phyloP scores from a whole-genome alignment of 2,329 filamentous ascomycete species.

The Fonsecaea multimorphosa region DNA sequence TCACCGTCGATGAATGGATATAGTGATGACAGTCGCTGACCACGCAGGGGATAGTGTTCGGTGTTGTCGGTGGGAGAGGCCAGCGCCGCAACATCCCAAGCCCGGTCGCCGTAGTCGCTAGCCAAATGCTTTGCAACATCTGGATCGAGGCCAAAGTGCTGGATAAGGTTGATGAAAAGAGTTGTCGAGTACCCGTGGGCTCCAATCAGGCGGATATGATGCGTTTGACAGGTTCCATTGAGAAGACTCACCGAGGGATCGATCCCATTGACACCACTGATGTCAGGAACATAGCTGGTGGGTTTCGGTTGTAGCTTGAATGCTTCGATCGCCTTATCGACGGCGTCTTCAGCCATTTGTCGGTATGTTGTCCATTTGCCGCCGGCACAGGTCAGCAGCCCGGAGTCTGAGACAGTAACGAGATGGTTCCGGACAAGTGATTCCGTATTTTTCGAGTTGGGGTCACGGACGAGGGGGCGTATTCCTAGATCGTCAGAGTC shows the following conservation, averaged over 20 bases:
- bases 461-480: constrained; percentile 82
- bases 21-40: constrained; percentile 77
- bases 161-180: constrained; percentile 92
- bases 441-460: constrained; percentile 82
- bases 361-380: constrained; percentile 95
- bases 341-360: constrained; percentile 89
- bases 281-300: constrained; percentile 33
- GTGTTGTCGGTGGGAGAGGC: constrained; percentile 71
- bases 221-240: constrained; percentile 80
- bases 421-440: constrained; percentile 87
- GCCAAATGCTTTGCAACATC: constrained; percentile 89
- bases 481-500: constrained; percentile 57
- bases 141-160: constrained; percentile 89
- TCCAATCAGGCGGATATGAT: constrained; percentile 79
- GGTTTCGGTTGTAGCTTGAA: constrained; percentile 37
- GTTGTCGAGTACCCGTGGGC: constrained; percentile 88
- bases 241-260: constrained; percentile 36
- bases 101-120: constrained; percentile 86
- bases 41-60: constrained; percentile 81
- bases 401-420: constrained; percentile 77
- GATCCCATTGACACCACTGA: constrained; percentile 38
- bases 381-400: constrained; percentile 82
- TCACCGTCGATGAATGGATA: constrained; percentile 95
- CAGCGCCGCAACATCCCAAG: constrained; percentile 85
- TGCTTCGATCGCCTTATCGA: constrained; percentile 64